Evolutionary conservation across 306 rosid genomes (phyloP), one percentile per base, ranked within the genome.

Genomic region (Leucaena leucocephala): DNA sequence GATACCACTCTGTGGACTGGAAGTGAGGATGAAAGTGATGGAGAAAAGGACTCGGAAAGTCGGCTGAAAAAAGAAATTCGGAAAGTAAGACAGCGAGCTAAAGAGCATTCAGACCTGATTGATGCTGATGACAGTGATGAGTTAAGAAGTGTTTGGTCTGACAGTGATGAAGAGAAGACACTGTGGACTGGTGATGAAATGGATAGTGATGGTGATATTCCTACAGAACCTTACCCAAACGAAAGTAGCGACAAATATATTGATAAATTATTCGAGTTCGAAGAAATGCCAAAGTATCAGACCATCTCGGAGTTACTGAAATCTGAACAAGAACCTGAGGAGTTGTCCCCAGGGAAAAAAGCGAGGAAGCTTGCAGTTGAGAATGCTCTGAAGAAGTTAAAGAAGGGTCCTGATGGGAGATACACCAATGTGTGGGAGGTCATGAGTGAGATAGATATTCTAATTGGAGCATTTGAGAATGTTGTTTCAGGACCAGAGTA

Each of bases 121-220:
- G 68, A 62, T 33, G 68, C 68, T 13, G 68, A 62, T 62, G 68
- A 62, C 19, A 62, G 68, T 62, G 68, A 62, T 62, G 68, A 62
- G 19, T 14, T 62, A 62, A 62, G 68, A 62, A 62, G 68, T 62
- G 68, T 62, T 62, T 62, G 68, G 68, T 62, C 68, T 62, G 68
- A 43, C 19, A 62, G 68, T 34, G 68, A 62, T 14, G 68, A 62
- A 13, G 68, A 62, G 9, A 62, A 62, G 68, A 62, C 68, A 34
- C 40, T 62, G 9, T 62, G 68, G 68, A 62, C 68, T 62, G 68
- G 68, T 6, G 68, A 62, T 62, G 68, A 62, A 35, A 62, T 62
- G 68, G 68, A 62, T 13, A 62, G 68, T 14, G 68, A 62, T 62
- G 68, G 34, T 62, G 68, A 62, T 62, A 12, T 33, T 62, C 68